A percentile compares a stretch with the other conserved stretches of the same genome.
Evolutionary conservation across 2,329 filamentous ascomycete genomes (phyloP).

Genomic region (Xylaria arbuscula): DNA sequence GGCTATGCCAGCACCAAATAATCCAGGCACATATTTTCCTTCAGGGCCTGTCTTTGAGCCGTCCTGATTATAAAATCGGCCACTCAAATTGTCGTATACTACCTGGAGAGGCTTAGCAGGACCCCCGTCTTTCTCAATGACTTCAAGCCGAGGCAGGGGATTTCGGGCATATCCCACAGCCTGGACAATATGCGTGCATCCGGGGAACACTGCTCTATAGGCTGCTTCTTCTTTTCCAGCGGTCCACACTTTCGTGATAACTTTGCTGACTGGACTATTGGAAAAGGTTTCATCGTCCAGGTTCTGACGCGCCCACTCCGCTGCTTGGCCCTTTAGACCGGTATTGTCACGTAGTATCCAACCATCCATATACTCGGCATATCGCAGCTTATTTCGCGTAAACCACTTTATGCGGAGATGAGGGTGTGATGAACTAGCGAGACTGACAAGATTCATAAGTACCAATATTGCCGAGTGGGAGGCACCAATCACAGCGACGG

Average conservation of each 20-base stretch:
- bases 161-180: slow-evolving; percentile 68
- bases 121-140: slow-evolving; percentile 49
- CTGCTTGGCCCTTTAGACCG: slow-evolving; percentile 70
- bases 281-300: slow-evolving; percentile 64
- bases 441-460: slow-evolving; percentile 68
- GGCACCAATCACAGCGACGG: slow-evolving; percentile 68
- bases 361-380: slow-evolving; percentile 70
- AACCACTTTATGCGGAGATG: slow-evolving; percentile 70
- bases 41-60: slow-evolving; percentile 44
- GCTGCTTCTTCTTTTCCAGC: slow-evolving; percentile 56
- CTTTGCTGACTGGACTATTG: slow-evolving; percentile 57
- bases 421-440: slow-evolving; percentile 63
- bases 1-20: slow-evolving; percentile 72
- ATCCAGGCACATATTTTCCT: slow-evolving; percentile 58
- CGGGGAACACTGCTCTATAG: slow-evolving; percentile 59
- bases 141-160: slow-evolving; percentile 59
- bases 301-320: slow-evolving; percentile 67
- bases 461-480: slow-evolving; percentile 73
- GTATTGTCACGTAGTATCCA: slow-evolving; percentile 75
- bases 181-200: slow-evolving; percentile 65
- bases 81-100: slow-evolving; percentile 52
- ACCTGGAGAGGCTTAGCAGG: slow-evolving; percentile 32
- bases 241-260: slow-evolving; percentile 61
- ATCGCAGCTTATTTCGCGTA: slow-evolving; percentile 68
- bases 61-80: slow-evolving; percentile 59